Percentiles rank a stretch among this genome's conserved stretches.
These are phyloP conservation scores for Thymus mandschuricus DNA, from an alignment of 257 asterid species.

Conservation along the genomic window DNA sequence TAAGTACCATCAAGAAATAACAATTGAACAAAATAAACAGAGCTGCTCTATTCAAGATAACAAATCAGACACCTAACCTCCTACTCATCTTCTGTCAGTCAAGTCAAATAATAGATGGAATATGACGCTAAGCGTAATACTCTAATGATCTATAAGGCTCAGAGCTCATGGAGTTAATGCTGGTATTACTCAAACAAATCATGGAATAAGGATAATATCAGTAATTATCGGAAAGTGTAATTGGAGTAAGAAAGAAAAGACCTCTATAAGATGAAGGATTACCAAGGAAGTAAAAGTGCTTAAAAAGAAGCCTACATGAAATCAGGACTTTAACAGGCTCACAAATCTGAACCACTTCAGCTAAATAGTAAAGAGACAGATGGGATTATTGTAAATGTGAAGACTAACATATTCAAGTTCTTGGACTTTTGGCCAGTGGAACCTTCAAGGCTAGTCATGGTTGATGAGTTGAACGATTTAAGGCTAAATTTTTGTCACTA, in stretches of 20 bases:
- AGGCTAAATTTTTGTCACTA: neutral
- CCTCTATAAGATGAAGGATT: conserved; percentile 11
- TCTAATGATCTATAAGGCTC: conserved; percentile 3
- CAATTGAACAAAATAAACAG: neutral
- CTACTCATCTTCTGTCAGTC: conserved; percentile 8
- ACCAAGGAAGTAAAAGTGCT: neutral
- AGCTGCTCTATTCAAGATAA: neutral
- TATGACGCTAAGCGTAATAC: neutral
- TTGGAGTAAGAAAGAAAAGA: neutral
- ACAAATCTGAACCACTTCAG: conserved; percentile 4
- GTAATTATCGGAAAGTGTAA: neutral
- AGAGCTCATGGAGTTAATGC: conserved; percentile 4
- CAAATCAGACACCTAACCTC: conserved; percentile 11
- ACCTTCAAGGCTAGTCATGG: conserved; percentile 6
- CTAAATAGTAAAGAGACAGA: neutral
- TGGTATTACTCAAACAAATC: neutral
- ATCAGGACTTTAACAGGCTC: conserved; percentile 11
- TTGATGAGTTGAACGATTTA: neutral
- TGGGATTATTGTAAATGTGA: conserved; percentile 5
- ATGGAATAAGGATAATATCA: neutral
- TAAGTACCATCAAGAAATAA: neutral
- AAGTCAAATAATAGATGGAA: neutral
- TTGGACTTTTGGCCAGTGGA: neutral
- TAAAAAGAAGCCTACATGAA: neutral
- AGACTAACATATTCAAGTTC: neutral